Evolutionary conservation across 352 stramenopile species (phyloP).

Genomic region (Phytophthora pisi): DNA sequence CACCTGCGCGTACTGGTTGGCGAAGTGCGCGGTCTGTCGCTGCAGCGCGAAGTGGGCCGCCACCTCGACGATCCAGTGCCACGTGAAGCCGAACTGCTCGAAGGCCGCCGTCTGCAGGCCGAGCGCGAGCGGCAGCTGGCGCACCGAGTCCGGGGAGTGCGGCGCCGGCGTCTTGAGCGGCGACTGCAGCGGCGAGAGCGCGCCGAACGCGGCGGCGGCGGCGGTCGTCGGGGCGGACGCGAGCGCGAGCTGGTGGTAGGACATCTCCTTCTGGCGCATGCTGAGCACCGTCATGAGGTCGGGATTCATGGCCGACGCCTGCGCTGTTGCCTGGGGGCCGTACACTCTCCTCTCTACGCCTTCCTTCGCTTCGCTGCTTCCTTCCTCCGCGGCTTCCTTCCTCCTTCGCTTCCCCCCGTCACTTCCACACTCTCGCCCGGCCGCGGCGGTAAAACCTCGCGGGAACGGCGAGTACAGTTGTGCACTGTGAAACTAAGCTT

Average conservation of each 20-base stretch:
- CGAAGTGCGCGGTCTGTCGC: slow-evolving; percentile 78
- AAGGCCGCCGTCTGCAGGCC: slow-evolving; percentile 37
- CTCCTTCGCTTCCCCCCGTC: slow-evolving; percentile 39
- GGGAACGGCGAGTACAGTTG: background rate
- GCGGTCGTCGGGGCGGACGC: slow-evolving; percentile 18
- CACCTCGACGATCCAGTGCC: slow-evolving; percentile 74
- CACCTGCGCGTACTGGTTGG: slow-evolving; percentile 79
- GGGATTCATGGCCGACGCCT: slow-evolving; percentile 43
- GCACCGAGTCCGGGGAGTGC: slow-evolving; percentile 60
- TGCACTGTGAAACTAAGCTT: no score
- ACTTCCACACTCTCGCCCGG: slow-evolving; percentile 44
- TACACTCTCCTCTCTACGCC: slow-evolving; percentile 5
- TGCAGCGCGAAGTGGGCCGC: slow-evolving; percentile 77
- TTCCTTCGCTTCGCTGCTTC: slow-evolving; percentile 16
- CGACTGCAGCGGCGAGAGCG: slow-evolving; percentile 26
- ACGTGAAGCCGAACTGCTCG: slow-evolving; percentile 83
- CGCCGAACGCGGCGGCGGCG: slow-evolving; percentile 12
- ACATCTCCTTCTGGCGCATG: slow-evolving; percentile 86
- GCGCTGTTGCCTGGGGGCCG: background rate
- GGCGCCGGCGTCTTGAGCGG: slow-evolving; percentile 31
- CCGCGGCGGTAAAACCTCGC: background rate
- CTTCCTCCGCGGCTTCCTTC: slow-evolving; percentile 24
- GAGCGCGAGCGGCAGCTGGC: slow-evolving; percentile 47
- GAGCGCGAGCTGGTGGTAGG: slow-evolving; percentile 69
- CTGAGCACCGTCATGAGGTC: slow-evolving; percentile 80